phyloP scores from a whole-genome alignment of 31 red algal genomes.

The Odonthalia washingtoniensis region DNA sequence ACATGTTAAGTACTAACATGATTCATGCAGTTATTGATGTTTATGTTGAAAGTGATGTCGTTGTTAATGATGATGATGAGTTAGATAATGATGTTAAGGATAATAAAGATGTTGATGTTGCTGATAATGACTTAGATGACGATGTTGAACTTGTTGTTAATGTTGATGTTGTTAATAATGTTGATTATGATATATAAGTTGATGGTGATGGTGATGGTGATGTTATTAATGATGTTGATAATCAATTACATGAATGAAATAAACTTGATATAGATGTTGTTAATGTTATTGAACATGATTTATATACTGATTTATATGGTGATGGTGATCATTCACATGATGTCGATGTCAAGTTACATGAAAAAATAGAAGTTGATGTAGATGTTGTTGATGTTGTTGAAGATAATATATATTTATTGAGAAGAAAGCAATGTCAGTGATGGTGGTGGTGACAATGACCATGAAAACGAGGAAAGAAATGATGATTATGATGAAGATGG shows the following conservation, averaged over 20 bases:
- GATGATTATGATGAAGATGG: not conserved
- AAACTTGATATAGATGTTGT: too few species aligned
- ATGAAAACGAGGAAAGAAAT: not conserved
- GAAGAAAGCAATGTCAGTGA: not conserved
- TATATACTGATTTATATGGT: too few species aligned
- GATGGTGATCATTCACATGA: too few species aligned
- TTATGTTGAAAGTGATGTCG: too few species aligned
- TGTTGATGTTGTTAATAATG: not conserved
- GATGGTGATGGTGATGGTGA: too few species aligned
- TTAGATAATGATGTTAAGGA: slow-evolving; percentile 65
- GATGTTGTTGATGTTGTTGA: not conserved
- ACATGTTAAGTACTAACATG: too few species aligned
- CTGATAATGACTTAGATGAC: slow-evolving; percentile 66
- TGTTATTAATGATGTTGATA: too few species aligned
- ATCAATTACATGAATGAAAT: too few species aligned
- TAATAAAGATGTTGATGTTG: slow-evolving; percentile 70
- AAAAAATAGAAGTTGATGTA: not conserved
- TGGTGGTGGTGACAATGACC: not conserved
- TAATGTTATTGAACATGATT: too few species aligned
- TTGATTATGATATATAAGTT: too few species aligned
- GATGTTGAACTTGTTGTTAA: slow-evolving; percentile 22
- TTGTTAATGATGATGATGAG: slow-evolving; percentile 66
- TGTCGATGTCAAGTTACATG: not conserved
- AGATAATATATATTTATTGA: not conserved
- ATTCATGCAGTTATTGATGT: too few species aligned